These are phyloP conservation scores for Mucor racemosus DNA, from an alignment of 371 early-diverging fungal species.

Conservation along the genomic window DNA sequence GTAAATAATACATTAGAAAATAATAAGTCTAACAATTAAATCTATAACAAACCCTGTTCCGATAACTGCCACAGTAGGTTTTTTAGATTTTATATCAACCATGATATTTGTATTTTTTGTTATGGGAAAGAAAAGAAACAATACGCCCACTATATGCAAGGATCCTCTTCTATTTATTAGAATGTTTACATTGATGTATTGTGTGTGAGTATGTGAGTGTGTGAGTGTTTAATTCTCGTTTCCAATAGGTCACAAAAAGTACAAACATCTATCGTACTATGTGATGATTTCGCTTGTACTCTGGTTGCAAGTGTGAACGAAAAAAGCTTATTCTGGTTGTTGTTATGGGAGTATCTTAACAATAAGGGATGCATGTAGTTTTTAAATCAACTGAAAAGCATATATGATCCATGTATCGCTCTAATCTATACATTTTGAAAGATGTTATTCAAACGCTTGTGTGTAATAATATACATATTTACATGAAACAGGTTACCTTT, in stretches of 20 bases:
- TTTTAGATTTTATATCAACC: constrained; percentile 3
- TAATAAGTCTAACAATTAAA: background rate
- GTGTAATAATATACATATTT: too few relatives aligned
- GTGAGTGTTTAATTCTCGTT: background rate
- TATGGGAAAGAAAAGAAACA: background rate
- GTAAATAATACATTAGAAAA: background rate
- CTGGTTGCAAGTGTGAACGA: too few relatives aligned
- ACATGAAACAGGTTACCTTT: too few relatives aligned
- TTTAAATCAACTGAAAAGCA: too few relatives aligned
- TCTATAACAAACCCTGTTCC: constrained; percentile 2
- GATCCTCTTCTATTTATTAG: background rate
- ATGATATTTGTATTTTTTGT: background rate
- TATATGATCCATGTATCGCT: too few relatives aligned
- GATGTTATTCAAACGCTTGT: too few relatives aligned
- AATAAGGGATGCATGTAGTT: too few relatives aligned
- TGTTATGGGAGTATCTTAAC: too few relatives aligned
- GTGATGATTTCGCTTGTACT: background rate
- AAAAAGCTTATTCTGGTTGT: too few relatives aligned
- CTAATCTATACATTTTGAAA: too few relatives aligned
- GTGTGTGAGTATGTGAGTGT: background rate
- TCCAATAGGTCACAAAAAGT: background rate
- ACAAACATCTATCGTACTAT: background rate
- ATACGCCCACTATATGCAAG: background rate
- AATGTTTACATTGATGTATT: background rate
- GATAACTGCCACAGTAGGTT: constrained; percentile 13